Evolutionary conservation across 805 yeast genomes (phyloP), one percentile per base, ranked within the genome.

Genomic region (Yamadazyma tumulicola): DNA sequence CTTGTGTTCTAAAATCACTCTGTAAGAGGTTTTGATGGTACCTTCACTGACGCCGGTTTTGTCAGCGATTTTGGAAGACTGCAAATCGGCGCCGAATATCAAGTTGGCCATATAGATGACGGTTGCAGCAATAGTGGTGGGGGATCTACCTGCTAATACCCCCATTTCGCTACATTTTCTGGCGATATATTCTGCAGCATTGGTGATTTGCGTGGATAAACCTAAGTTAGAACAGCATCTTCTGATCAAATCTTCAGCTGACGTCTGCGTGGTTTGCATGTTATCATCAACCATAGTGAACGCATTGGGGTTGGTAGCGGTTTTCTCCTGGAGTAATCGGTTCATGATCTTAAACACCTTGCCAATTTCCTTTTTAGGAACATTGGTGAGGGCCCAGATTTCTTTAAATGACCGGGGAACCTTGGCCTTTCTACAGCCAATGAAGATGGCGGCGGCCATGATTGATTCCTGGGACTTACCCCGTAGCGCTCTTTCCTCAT

Each of bases 1-100:
- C 48, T 75, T 76, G 41, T 83, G 86, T 42, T 85, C 88, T 53
- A 75, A 81, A 60, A 93, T 67, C 27, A 81, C 80, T 57, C 85
- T 85, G 56, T 87, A 93, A 28, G 93, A 81, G 1, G 96, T 85
- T 59, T 93, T 87, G 49, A 93, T 89, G 1, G 98, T 93, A 47
- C 97, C 97, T 55, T 93, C 98, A 51, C 95, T 85, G 13, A 93
- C 97, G 48, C 96, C 97, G 12, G 96, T 77, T 49, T 85, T 85
- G 47, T 87, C 96, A 9, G 95, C 85, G 37, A 93, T 91, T 51
- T 78, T 83, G 1, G 82, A 64, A 0, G 96, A 89, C 3, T 84
- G 69, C 23, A 86, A 67, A 33, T 79, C 83, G 22, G 81, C 80
- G 29, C 84, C 84, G 56, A 89, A 89, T n/a, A 93, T 64, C n/a